Evolutionary conservation across 306 rosid species (phyloP).

Genomic region (Castanea crenata): DNA sequence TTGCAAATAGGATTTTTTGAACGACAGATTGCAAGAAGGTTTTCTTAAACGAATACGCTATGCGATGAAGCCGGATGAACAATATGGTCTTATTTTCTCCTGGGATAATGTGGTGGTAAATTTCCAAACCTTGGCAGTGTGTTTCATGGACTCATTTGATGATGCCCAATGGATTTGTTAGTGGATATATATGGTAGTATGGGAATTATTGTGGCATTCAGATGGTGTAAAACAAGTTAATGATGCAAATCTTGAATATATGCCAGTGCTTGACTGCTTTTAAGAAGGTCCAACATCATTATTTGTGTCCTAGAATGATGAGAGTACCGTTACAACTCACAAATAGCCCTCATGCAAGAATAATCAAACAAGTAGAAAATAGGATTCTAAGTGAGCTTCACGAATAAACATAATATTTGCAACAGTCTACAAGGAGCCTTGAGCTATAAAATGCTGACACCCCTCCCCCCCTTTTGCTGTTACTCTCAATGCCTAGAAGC

Average conservation of each 20-base stretch:
- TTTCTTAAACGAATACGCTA: constrained; percentile 91
- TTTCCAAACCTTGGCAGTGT: constrained; percentile 23
- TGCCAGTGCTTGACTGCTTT: background rate
- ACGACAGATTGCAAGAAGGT: constrained; percentile 90
- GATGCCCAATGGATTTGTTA: constrained; percentile 19
- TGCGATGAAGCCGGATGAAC: constrained; percentile 99
- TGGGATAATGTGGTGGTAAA: constrained; percentile 96
- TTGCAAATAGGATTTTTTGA: constrained; percentile 83
- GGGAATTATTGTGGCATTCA: background rate
- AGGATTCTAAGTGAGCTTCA: background rate
- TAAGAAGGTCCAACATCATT: background rate
- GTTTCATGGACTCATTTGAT: background rate
- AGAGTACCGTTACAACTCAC: background rate
- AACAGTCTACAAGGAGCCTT: background rate
- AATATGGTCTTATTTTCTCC: constrained; percentile 93
- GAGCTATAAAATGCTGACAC: background rate
- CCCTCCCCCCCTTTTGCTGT: too few species aligned
- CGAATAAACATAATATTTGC: background rate
- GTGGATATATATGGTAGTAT: background rate
- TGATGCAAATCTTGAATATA: background rate
- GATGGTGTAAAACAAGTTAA: background rate
- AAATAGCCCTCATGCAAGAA: background rate
- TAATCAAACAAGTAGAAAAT: background rate
- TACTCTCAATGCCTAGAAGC: background rate
- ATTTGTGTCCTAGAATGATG: constrained; percentile 4